Evolutionary conservation across 164 flowering plant genomes (phyloP).

Genomic region (Stephania japonica): DNA sequence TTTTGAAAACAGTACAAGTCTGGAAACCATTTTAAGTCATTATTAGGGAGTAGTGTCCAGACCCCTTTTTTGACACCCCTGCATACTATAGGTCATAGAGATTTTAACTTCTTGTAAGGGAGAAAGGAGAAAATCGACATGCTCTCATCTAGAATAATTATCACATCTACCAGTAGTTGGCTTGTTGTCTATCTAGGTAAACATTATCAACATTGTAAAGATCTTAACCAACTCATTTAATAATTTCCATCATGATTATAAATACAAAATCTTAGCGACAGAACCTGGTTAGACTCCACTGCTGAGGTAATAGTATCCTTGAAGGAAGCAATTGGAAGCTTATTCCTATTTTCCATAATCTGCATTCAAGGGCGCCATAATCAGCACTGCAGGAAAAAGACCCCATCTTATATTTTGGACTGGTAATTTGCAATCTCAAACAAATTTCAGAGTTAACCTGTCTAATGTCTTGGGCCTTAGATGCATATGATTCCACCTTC

Average conservation of each 20-base stretch:
- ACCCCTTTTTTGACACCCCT: no score
- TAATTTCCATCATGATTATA: background rate
- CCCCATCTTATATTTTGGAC: background rate
- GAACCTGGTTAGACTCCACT: slow-evolving; percentile 77
- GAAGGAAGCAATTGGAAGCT: slow-evolving; percentile 82
- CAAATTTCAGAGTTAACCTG: slow-evolving; percentile 32
- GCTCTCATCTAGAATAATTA: background rate
- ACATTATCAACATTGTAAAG: background rate
- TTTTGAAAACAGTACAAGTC: no score
- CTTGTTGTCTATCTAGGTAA: background rate
- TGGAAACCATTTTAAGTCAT: no score
- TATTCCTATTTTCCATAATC: slow-evolving; percentile 56
- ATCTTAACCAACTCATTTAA: background rate
- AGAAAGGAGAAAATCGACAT: no score
- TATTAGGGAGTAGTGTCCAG: no score
- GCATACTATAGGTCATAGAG: no score
- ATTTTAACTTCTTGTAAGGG: no score
- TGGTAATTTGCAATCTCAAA: background rate
- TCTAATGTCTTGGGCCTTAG: slow-evolving; percentile 32
- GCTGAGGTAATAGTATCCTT: slow-evolving; percentile 62
- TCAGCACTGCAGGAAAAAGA: background rate
- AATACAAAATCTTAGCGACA: slow-evolving; percentile 1
- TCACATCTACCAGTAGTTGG: background rate
- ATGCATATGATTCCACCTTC: slow-evolving; percentile 43
- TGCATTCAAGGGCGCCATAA: slow-evolving; percentile 27